Evolutionary conservation across 108 stramenopile genomes (phyloP).

Genomic region (Cyclostephanos tholiformis): DNA sequence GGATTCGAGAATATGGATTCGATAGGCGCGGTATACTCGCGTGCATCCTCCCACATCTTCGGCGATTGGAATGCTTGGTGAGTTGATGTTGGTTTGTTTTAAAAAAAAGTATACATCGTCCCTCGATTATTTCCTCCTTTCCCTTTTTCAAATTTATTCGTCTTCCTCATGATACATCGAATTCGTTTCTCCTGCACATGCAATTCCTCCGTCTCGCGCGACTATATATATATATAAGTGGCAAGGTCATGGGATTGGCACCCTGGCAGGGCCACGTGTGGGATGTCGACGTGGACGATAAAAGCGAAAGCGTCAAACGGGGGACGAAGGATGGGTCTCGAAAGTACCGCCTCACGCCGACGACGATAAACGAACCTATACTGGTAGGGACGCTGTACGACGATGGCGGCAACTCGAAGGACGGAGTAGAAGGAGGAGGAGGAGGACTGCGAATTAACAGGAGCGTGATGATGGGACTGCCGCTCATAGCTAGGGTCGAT

Average conservation of each 20-base stretch:
- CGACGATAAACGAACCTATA: conserved; percentile 51
- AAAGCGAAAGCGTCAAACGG: neutral
- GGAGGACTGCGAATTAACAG: conserved; percentile 56
- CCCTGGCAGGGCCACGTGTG: conserved; percentile 84
- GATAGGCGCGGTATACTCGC: conserved; percentile 92
- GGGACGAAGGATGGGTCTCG: neutral
- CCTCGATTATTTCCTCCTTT: no score
- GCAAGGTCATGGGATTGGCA: conserved; percentile 96
- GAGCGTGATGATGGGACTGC: conserved; percentile 60
- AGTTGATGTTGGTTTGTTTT: neutral
- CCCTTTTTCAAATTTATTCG: no score
- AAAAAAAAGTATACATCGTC: no score
- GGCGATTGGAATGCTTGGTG: conserved; percentile 95
- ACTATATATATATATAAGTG: conserved; percentile 21
- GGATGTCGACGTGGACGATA: conserved; percentile 50
- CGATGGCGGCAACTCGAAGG: neutral
- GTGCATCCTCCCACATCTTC: conserved; percentile 92
- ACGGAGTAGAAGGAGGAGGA: conserved; percentile 21
- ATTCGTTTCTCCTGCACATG: no score
- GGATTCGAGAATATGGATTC: conserved; percentile 96
- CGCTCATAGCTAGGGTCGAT: conserved; percentile 71
- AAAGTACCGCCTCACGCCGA: conserved; percentile 16
- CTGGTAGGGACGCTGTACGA: conserved; percentile 67
- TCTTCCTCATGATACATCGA: no score
- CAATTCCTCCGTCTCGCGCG: no score